Base-by-base conservation (phyloP, 169 alveolate species). In the Plasmodium blacklocki region DNA sequence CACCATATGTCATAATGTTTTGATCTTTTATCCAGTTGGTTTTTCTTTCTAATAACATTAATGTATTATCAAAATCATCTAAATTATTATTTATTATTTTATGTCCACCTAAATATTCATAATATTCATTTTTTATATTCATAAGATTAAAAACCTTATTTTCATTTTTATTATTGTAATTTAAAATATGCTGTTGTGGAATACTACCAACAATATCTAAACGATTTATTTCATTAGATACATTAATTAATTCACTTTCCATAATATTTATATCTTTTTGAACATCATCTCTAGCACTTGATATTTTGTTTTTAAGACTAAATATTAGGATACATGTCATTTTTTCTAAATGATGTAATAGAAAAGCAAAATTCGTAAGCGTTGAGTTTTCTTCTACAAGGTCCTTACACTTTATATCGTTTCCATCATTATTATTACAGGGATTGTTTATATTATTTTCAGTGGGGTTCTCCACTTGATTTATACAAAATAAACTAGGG, bases 171-270 rank as follows among this genome's bases (percentile, higher is more conserved):
- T 39, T 39, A 39, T 39, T 5, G 2, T 39, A 39, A 39, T 39
- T 39, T 39, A 39, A 39, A 39, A 39, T 39, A 39, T 39, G 47
- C 0, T 39, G 9, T 39, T 39, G 47, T 7, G 72, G 86, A 1
- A 56, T 21, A 52, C 23, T 29, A 26, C 26, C 26, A 21, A 26
- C 59, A 50, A 54, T 73, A 3, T 56, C 86, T 43, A 50, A 21
- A 21, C 72, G 71, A 6, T 66, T 73, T 29, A 74, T 59, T 45
- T 59, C 88, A 60, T 45, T 74, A 7, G 74, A 74, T 26, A 74
- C 2, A 2, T 59, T 67, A 5, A 39, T 59, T 19, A 60, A 15
- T 60, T 74, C 66, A 9, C 47, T 59, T 11, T 59, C 73, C 14
- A 74, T 2, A 2, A 45, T 15, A 32, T 9, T 26, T 14, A 74